Percentiles rank a stretch among this genome's conserved stretches.
These are phyloP conservation scores for Moricandia arvensis DNA, from an alignment of 345 rosid species.

Conservation along the genomic window DNA sequence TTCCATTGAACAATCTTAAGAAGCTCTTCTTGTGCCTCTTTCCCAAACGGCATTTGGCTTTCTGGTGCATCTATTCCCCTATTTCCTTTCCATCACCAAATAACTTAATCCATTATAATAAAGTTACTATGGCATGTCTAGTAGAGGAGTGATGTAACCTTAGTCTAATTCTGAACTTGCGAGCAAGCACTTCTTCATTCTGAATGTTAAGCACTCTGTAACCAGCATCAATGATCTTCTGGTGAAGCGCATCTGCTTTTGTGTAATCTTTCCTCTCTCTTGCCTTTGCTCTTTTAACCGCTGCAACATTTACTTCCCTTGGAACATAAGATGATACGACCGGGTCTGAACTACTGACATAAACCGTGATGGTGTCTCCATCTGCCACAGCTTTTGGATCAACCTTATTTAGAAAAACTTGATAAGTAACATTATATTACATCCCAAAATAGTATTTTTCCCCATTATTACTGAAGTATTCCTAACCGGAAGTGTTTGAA, in stretches of 20 bases:
- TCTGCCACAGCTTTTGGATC: conserved; percentile 71
- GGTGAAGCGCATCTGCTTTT: conserved; percentile 60
- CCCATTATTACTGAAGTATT: not conserved
- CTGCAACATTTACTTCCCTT: conserved; percentile 53
- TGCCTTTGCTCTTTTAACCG: conserved; percentile 57
- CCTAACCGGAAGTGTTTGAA: conserved; percentile 75
- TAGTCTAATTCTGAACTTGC: conserved; percentile 68
- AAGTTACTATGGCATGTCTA: not conserved
- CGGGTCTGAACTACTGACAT: conserved; percentile 55
- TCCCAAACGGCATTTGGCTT: conserved; percentile 70
- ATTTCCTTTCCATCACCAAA: conserved; percentile 22
- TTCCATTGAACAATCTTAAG: conserved; percentile 60
- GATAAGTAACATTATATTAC: not conserved
- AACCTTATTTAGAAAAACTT: conserved; percentile 46
- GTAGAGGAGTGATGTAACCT: conserved; percentile 42
- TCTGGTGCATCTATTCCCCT: conserved; percentile 98
- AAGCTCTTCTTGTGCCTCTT: conserved; percentile 68
- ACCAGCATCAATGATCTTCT: conserved; percentile 60
- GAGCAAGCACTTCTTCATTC: conserved; percentile 66
- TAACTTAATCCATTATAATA: not conserved
- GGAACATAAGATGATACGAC: conserved; percentile 67
- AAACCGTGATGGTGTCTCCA: conserved; percentile 82
- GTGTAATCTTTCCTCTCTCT: conserved; percentile 54
- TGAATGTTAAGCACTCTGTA: conserved; percentile 32
- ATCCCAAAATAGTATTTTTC: not conserved